phyloP scores from a whole-genome alignment of 768 basidiomycete genomes.

The Multifurca ochricompacta region DNA sequence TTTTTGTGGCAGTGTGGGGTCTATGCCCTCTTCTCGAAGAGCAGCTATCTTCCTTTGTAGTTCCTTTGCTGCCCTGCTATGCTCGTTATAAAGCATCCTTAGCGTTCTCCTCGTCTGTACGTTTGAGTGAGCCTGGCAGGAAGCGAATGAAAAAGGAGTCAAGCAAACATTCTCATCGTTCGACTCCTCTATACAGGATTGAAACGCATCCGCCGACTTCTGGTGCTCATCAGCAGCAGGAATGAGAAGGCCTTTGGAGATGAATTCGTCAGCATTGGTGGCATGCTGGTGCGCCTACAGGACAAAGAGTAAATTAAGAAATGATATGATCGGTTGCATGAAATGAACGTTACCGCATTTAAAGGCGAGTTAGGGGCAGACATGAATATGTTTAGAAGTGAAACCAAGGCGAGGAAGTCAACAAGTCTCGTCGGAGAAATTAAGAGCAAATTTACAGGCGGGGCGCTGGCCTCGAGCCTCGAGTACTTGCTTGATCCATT shows the following conservation, averaged over 20 bases:
- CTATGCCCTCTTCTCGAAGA: conserved; percentile 67
- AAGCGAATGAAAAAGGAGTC: conserved; percentile 6
- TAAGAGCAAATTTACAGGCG: not conserved
- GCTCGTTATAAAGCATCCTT: conserved; percentile 67
- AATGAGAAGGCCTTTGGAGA: conserved; percentile 58
- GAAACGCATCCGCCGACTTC: conserved; percentile 70
- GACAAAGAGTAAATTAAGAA: conserved; percentile 10
- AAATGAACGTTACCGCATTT: conserved; percentile 21
- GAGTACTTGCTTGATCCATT: not conserved
- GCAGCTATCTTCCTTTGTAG: conserved; percentile 65
- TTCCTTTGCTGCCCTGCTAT: conserved; percentile 62
- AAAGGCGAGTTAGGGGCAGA: conserved; percentile 23
- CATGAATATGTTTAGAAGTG: conserved; percentile 16
- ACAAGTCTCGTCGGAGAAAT: conserved; percentile 1
- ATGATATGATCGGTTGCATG: not conserved
- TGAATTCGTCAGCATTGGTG: conserved; percentile 68
- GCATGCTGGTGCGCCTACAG: conserved; percentile 74
- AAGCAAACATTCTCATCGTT: conserved; percentile 56
- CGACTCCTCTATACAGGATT: conserved; percentile 64
- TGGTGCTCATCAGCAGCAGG: conserved; percentile 66
- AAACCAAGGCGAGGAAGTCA: too few relatives aligned
- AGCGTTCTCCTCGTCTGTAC: conserved; percentile 69
- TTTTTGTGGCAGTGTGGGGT: conserved; percentile 67
- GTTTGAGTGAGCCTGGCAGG: not conserved
- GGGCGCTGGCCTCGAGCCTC: not conserved